These are phyloP conservation scores for Calendula officinalis DNA, from an alignment of 129 eudicot genomes.

Conservation along the genomic window DNA sequence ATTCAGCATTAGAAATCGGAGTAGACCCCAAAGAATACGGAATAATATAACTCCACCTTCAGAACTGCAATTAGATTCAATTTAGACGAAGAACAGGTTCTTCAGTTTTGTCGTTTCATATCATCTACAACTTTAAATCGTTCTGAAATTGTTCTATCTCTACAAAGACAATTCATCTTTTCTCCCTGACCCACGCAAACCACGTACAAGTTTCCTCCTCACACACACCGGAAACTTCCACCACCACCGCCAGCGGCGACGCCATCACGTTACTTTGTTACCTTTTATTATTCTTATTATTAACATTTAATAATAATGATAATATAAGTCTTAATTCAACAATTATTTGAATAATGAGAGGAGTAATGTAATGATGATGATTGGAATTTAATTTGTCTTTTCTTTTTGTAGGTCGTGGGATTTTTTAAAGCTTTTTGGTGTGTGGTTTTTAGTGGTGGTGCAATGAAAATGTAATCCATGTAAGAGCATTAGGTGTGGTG, in stretches of 20 bases:
- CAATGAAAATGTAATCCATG: slow-evolving; percentile 38
- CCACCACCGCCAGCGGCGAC: slow-evolving; percentile 37
- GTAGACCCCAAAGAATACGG: no score
- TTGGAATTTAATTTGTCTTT: slow-evolving; percentile 17
- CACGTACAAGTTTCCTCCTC: slow-evolving; percentile 46
- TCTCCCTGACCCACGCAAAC: no score
- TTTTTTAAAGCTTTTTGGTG: slow-evolving; percentile 41
- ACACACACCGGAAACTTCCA: slow-evolving; percentile 37
- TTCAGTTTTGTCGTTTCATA: no score
- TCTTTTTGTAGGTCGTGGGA: slow-evolving; percentile 68
- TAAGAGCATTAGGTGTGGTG: no score
- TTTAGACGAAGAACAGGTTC: no score
- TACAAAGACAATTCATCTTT: no score
- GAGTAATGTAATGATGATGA: slow-evolving; percentile 29
- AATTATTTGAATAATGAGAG: slow-evolving; percentile 7
- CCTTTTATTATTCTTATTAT: not conserved
- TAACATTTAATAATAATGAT: not conserved
- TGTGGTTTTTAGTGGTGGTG: slow-evolving; percentile 47
- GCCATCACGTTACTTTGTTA: slow-evolving; percentile 21
- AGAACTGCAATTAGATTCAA: no score
- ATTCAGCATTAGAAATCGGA: no score
- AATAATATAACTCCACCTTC: no score
- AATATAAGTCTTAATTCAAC: not conserved
- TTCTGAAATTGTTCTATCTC: no score
- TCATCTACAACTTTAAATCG: no score